These are phyloP conservation scores for Tylopilus cervinicoccineus DNA, from an alignment of 768 basidiomycete genomes.

Conservation along the genomic window DNA sequence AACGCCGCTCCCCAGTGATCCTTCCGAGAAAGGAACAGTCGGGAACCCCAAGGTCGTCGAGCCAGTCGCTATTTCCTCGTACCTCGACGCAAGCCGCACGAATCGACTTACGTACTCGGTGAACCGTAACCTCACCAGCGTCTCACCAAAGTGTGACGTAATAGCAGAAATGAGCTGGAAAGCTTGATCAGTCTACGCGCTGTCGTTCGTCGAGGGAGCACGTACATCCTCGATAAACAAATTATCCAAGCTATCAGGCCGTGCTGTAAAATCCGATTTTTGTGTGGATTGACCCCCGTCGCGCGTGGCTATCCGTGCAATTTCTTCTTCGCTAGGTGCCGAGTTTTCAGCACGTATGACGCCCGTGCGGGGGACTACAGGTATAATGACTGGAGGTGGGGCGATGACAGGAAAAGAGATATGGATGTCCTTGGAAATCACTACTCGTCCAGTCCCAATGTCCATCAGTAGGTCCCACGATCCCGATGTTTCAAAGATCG, in stretches of 20 bases:
- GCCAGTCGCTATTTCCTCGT: slow-evolving; percentile 79
- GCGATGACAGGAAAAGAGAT: slow-evolving; percentile 45
- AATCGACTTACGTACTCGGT: slow-evolving; percentile 87
- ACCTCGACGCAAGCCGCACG: slow-evolving; percentile 82
- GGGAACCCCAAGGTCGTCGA: slow-evolving; percentile 74
- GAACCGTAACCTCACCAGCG: slow-evolving; percentile 82
- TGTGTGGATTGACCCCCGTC: slow-evolving; percentile 49
- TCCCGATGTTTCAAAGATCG: slow-evolving; percentile 84
- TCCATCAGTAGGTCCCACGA: slow-evolving; percentile 95
- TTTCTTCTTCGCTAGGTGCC: slow-evolving; percentile 64
- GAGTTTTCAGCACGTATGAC: slow-evolving; percentile 64
- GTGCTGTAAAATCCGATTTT: slow-evolving; percentile 53
- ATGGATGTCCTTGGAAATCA: slow-evolving; percentile 83
- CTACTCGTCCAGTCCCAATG: slow-evolving; percentile 81
- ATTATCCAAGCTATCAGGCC: slow-evolving; percentile 66
- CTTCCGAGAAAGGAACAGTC: slow-evolving; percentile 45
- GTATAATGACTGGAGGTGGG: slow-evolving; percentile 39
- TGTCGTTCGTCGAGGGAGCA: neutral
- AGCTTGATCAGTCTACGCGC: neutral
- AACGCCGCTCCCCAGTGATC: slow-evolving; percentile 71
- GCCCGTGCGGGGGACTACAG: slow-evolving; percentile 52
- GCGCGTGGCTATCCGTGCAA: slow-evolving; percentile 46
- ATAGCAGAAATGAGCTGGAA: slow-evolving; percentile 73
- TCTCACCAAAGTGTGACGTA: slow-evolving; percentile 88
- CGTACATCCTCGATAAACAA: slow-evolving; percentile 93